Base-by-base conservation (phyloP, 352 stramenopile genomes). In the Pythium utonaiense region DNA sequence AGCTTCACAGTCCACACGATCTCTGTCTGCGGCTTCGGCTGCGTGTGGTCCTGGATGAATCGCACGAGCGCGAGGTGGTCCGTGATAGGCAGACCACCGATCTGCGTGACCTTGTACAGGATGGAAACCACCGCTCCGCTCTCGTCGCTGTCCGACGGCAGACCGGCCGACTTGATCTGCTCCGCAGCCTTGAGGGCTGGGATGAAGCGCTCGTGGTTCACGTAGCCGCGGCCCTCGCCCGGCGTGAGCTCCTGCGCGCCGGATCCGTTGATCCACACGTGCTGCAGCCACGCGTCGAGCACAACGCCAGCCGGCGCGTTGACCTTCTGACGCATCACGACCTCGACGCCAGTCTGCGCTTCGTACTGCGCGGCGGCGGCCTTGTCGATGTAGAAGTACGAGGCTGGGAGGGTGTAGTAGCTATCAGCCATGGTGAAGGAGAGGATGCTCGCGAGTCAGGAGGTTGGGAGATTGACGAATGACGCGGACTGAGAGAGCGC, bases 1-100 rank as follows among this genome's bases (percentile, higher is more conserved):
- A 64, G n/a, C 49, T 64, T 64, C 36, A 64, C 25, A 30, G 58
- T 65, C 58, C 58, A 65, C 13, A 65, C 50, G 31, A 65, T 48
- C 49, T 65, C 58, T 14, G 58, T 65, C 51, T 63, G 33, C 34
- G 9, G 21, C 19, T 14, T 61, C 44, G 48, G 30, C 42, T 24
- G 19, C 14, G 25, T 40, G 13, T 57, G n/a, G 13, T 51, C 30
- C 42, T 56, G 49, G 10, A 65, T 22, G 41, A 65, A 65, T 2
- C 58, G 58, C 50, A 65, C 58, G 8, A 65, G 31, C 40, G 49
- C 50, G 31, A 65, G 21, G 49, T 59, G 48, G 38, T 48, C 53
- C 21, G 27, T 27, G 22, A 65, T 53, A 1, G 58, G 58, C 9
- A 53, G n/a, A 13, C 22, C 40, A 8, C 58, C 40, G 10, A 38